Conservation (phyloP, 116 monocot genomes). For the Iris pallida region DNA sequence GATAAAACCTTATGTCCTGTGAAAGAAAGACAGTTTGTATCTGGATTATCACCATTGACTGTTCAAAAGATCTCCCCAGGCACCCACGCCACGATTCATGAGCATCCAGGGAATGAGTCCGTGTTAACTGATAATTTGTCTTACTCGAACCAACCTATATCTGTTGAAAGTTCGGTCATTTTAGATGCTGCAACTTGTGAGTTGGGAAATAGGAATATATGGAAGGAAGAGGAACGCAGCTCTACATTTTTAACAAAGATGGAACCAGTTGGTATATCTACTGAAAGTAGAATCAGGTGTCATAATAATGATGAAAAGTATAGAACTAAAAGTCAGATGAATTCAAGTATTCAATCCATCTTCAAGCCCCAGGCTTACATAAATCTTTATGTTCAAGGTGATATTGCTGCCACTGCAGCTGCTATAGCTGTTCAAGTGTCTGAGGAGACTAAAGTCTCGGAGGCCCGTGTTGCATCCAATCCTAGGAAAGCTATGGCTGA, state of each 20-base stretch:
- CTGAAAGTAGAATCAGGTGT: conserved; percentile 7
- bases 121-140: conserved; percentile 9
- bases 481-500: conserved; percentile 40
- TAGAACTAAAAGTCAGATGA: conserved; percentile 17
- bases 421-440: conserved; percentile 53
- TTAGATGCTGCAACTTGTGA: conserved; percentile 10
- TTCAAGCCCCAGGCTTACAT: conserved; percentile 60
- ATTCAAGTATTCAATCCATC: not conserved
- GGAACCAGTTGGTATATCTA: not conserved
- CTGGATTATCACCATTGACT: not conserved
- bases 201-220: conserved; percentile 17
- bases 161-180: conserved; percentile 14
- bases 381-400: conserved; percentile 65
- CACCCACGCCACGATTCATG: not conserved
- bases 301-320: conserved; percentile 16
- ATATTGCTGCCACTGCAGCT: conserved; percentile 74
- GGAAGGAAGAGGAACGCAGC: conserved; percentile 14
- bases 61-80: conserved; percentile 4
- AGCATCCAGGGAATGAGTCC: conserved; percentile 16
- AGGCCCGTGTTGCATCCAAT: conserved; percentile 36
- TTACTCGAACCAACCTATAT: conserved; percentile 14
- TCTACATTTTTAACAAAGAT: conserved; percentile 15
- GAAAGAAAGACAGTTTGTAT: conserved; percentile 10
- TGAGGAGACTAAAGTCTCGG: conserved; percentile 38
- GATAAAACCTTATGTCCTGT: not conserved